Evolutionary conservation across 176 grass and related monocot genomes (phyloP).

Genomic region (Cenchrus americanus): DNA sequence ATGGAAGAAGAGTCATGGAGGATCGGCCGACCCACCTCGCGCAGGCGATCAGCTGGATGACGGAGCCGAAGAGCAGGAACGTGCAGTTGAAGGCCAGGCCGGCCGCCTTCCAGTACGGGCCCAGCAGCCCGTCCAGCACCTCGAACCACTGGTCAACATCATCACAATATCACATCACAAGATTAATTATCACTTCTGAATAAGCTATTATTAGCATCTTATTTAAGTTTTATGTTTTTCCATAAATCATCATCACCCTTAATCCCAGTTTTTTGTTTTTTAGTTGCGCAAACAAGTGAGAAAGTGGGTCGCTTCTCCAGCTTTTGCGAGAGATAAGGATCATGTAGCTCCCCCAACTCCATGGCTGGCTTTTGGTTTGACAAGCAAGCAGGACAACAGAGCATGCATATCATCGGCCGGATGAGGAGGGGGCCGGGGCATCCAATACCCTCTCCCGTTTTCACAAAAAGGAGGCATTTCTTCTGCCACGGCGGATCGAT

Average conservation of each 20-base stretch:
- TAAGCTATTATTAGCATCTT: background rate
- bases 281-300: background rate
- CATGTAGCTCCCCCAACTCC: background rate
- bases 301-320: background rate
- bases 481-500: slow-evolving; percentile 33
- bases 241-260: background rate
- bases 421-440: slow-evolving; percentile 20
- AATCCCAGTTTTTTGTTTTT: background rate
- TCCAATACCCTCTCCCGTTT: slow-evolving; percentile 23
- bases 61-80: slow-evolving; percentile 79
- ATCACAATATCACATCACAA: slow-evolving; percentile 28
- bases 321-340: slow-evolving; percentile 21
- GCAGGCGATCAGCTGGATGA: slow-evolving; percentile 81
- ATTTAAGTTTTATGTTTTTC: background rate
- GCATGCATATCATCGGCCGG: background rate
- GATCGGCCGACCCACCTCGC: slow-evolving; percentile 43
- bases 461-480: slow-evolving; percentile 39
- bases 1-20: background rate
- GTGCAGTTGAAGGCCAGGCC: slow-evolving; percentile 81
- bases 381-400: slow-evolving; percentile 18
- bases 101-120: slow-evolving; percentile 76
- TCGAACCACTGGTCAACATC: slow-evolving; percentile 72
- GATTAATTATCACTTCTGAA: background rate
- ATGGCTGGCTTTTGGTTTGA: background rate
- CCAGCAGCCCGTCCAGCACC: slow-evolving; percentile 77